A percentile compares a stretch with the other conserved stretches of the same genome.
Conservation (phyloP, 768 basidiomycete genomes). For the Russula olivacea region DNA sequence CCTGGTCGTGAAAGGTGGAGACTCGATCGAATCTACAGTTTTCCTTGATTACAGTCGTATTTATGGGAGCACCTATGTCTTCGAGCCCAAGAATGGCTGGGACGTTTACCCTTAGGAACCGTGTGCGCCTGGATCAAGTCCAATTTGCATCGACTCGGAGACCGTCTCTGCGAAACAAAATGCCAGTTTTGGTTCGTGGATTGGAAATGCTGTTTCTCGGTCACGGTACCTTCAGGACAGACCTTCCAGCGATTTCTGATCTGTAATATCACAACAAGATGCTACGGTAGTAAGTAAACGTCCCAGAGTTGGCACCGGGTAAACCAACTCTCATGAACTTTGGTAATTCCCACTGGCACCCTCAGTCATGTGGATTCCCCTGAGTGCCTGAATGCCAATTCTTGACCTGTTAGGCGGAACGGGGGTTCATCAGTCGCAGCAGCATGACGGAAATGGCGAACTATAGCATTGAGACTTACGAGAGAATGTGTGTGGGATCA, state of each 20-base stretch:
- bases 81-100: neutral
- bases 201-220: slow-evolving; percentile 52
- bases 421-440: slow-evolving; percentile 59
- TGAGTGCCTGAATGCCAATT: neutral
- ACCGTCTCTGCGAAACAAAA: slow-evolving; percentile 35
- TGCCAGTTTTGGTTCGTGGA: slow-evolving; percentile 44
- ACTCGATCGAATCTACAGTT: neutral
- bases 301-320: slow-evolving; percentile 69
- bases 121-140: slow-evolving; percentile 27
- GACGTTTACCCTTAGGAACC: neutral
- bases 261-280: neutral
- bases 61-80: too few species aligned
- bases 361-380: slow-evolving; percentile 34
- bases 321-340: slow-evolving; percentile 78
- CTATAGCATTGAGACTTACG: too few species aligned
- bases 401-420: slow-evolving; percentile 45
- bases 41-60: neutral
- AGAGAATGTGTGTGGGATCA: slow-evolving; percentile 33
- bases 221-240: slow-evolving; percentile 46
- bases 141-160: slow-evolving; percentile 27
- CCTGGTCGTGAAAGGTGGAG: neutral
- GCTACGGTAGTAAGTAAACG: slow-evolving; percentile 16
- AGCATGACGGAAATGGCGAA: slow-evolving; percentile 63
- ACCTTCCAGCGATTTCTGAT: slow-evolving; percentile 70
- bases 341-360: slow-evolving; percentile 45